phyloP scores from a whole-genome alignment of 1,139 yeast species.

The Arxiozyma telluris region DNA sequence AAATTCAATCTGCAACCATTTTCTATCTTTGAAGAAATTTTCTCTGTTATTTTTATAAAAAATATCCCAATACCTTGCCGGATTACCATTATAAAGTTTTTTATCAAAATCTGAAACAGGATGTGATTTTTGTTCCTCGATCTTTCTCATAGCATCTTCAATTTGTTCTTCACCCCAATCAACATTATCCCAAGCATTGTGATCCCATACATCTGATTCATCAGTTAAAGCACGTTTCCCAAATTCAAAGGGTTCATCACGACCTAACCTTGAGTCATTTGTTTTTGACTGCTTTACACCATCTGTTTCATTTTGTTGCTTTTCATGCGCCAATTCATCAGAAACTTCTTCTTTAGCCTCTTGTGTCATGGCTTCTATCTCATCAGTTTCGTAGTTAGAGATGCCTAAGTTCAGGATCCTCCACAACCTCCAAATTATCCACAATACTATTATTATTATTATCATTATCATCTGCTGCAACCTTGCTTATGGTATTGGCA shows the following conservation, averaged over 20 bases:
- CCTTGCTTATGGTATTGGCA: background rate
- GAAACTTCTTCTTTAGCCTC: constrained; percentile 21
- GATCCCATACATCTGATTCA: constrained; percentile 78
- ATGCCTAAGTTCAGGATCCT: constrained; percentile 27
- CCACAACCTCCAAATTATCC: constrained; percentile 14
- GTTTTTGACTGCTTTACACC: constrained; percentile 1
- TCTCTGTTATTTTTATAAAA: constrained; percentile 85
- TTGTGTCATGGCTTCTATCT: constrained; percentile 17
- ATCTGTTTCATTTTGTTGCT: background rate
- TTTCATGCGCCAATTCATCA: constrained; percentile 20
- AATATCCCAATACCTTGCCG: constrained; percentile 92
- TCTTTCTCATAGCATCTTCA: constrained; percentile 62
- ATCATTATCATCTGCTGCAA: constrained; percentile 2
- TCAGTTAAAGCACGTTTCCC: constrained; percentile 74
- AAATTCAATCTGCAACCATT: constrained; percentile 92
- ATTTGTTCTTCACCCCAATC: constrained; percentile 95
- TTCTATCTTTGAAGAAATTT: constrained; percentile 91
- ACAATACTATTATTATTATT: constrained; percentile 1
- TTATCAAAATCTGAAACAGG: constrained; percentile 88
- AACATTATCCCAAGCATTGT: constrained; percentile 97
- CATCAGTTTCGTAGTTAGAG: constrained; percentile 18
- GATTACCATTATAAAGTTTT: constrained; percentile 66
- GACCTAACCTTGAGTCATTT: constrained; percentile 48
- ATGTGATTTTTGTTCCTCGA: constrained; percentile 61
- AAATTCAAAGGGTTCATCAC: constrained; percentile 83